A percentile compares a stretch with the other conserved stretches of the same genome.
These are phyloP conservation scores for Teunomyces barrocoloradensis DNA, from an alignment of 805 yeast genomes.

Conservation along the genomic window DNA sequence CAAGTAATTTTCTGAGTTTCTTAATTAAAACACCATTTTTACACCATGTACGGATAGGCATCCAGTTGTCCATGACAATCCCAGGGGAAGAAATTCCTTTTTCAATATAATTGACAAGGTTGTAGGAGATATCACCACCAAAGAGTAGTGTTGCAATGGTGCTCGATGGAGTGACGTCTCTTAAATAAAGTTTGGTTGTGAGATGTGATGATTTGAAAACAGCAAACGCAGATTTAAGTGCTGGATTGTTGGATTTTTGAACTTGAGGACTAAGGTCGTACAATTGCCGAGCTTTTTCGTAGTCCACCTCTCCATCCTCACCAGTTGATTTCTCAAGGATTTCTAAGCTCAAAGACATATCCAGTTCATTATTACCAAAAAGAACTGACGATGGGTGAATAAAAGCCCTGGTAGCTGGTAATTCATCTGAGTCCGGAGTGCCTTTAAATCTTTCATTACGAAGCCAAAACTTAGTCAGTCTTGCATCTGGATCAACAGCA, in stretches of 20 bases:
- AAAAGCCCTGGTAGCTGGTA: constrained; percentile 71
- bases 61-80: constrained; percentile 82
- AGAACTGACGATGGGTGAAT: constrained; percentile 83
- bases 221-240: constrained; percentile 55
- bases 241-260: constrained; percentile 25
- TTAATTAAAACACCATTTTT: constrained; percentile 85
- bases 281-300: constrained; percentile 25
- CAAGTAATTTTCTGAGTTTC: constrained; percentile 63
- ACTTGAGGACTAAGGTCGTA: constrained; percentile 43
- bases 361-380: constrained; percentile 45
- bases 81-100: constrained; percentile 69
- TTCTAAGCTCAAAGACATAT: constrained; percentile 11
- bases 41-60: constrained; percentile 90
- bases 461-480: constrained; percentile 68
- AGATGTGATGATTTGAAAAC: constrained; percentile 58
- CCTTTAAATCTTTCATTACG: constrained; percentile 52
- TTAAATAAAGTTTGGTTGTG: constrained; percentile 66
- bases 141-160: constrained; percentile 72
- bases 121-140: constrained; percentile 71
- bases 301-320: constrained; percentile 43
- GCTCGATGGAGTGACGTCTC: constrained; percentile 78
- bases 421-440: constrained; percentile 9
- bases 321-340: constrained; percentile 17
- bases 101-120: constrained; percentile 41
- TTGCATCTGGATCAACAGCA: constrained; percentile 82